Evolutionary conservation across 2,329 filamentous ascomycete species (phyloP).

Genomic region (Trichoderma gracile): DNA sequence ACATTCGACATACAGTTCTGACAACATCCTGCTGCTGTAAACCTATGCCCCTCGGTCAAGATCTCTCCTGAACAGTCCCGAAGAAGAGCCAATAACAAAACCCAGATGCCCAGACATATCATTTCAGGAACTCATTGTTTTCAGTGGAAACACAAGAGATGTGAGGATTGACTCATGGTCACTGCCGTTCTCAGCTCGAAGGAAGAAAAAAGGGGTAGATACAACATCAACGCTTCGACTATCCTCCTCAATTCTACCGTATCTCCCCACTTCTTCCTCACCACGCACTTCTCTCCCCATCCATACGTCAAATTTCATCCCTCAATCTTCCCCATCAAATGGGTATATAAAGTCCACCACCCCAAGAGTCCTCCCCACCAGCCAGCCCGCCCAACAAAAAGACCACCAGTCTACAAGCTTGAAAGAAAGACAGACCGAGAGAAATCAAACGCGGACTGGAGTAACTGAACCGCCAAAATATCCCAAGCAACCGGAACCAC

Average conservation of each 20-base stretch:
- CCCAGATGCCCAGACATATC: no score
- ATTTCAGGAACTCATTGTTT: neutral
- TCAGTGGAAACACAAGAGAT: neutral
- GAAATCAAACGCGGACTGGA: neutral
- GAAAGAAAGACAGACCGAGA: neutral
- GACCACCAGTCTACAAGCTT: neutral
- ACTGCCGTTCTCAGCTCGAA: neutral
- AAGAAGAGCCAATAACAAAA: no score
- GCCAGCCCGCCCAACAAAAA: neutral
- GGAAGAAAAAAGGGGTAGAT: neutral
- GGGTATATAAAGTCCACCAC: constrained; percentile 7
- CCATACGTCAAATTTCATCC: neutral
- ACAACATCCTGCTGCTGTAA: no score
- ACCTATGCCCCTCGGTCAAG: no score
- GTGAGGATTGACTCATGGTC: neutral
- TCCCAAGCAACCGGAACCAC: neutral
- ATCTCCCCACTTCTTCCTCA: neutral
- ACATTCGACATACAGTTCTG: no score
- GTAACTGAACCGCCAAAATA: neutral
- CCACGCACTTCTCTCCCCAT: neutral
- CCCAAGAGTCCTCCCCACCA: neutral
- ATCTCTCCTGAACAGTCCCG: no score
- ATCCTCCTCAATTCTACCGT: neutral
- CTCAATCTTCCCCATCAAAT: constrained; percentile 2
- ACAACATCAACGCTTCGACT: neutral